Conservation (phyloP, 306 rosid genomes). For the Prunus dulcis region DNA sequence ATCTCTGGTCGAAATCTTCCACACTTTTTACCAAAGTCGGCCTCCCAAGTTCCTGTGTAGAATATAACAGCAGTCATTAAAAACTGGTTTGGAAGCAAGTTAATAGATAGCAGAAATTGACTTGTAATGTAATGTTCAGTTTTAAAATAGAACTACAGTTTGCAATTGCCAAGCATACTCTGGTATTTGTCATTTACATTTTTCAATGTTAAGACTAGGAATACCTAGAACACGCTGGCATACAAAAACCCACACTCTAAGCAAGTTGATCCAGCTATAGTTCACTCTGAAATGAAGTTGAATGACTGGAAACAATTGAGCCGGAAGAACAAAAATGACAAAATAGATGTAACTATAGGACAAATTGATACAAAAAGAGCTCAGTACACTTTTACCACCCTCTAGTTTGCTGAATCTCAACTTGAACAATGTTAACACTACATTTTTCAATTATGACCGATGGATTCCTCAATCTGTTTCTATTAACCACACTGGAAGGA, state of each 20-base stretch:
- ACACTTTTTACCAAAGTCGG: conserved; percentile 12
- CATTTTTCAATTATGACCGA: no score
- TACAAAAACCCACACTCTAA: not conserved
- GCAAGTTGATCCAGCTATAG: not conserved
- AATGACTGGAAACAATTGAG: not conserved
- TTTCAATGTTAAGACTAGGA: no score
- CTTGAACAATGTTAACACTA: not conserved
- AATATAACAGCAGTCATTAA: not conserved
- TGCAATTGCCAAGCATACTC: not conserved
- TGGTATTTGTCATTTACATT: no score
- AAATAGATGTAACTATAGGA: not conserved
- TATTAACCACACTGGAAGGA: no score
- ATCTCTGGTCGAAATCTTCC: conserved; percentile 8
- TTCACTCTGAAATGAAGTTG: not conserved
- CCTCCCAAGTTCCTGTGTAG: conserved; percentile 26
- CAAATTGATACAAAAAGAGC: not conserved
- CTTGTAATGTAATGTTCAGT: not conserved
- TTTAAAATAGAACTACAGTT: not conserved
- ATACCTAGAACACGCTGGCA: not conserved
- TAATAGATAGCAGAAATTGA: not conserved
- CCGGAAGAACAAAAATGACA: not conserved
- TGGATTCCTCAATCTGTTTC: no score
- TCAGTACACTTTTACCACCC: not conserved
- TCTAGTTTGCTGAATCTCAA: no score
- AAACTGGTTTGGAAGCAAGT: not conserved